A percentile compares a stretch with the other conserved stretches of the same genome.
These are phyloP conservation scores for Pichia gijzeniarum DNA, from an alignment of 805 yeast genomes.

Conservation along the genomic window DNA sequence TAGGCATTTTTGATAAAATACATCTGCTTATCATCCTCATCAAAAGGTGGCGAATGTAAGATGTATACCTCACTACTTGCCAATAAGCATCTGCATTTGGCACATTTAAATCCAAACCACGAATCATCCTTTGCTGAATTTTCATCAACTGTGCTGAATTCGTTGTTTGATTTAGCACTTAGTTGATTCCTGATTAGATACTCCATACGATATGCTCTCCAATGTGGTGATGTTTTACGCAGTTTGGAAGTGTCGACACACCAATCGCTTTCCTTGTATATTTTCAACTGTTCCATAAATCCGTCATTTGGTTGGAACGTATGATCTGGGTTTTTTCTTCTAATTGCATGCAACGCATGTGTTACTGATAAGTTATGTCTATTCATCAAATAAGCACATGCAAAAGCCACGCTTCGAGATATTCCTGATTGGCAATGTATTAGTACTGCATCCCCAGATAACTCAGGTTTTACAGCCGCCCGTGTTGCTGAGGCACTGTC, in stretches of 20 bases:
- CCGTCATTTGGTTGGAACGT: constrained; percentile 66
- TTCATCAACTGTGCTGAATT: constrained; percentile 4
- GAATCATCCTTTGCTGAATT: constrained; percentile 18
- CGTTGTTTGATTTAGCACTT: constrained; percentile 22
- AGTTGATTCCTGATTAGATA: constrained; percentile 5
- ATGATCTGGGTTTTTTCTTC: constrained; percentile 42
- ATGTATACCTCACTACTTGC: constrained; percentile 60
- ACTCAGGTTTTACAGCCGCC: constrained; percentile 27
- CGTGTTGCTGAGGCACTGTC: constrained; percentile 10
- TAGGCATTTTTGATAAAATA: constrained; percentile 60
- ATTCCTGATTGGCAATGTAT: constrained; percentile 50
- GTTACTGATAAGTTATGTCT: constrained; percentile 47
- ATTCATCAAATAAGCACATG: constrained; percentile 44
- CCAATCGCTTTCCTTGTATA: constrained; percentile 44
- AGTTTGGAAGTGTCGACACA: constrained; percentile 32
- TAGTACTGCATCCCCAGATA: constrained; percentile 26
- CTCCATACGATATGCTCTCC: constrained; percentile 18
- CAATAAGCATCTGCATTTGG: constrained; percentile 67
- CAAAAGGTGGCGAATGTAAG: constrained; percentile 56
- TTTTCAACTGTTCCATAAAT: constrained; percentile 63
- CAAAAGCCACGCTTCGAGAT: constrained; percentile 42
- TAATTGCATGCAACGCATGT: constrained; percentile 72
- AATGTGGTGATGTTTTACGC: constrained; percentile 13
- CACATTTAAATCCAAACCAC: constrained; percentile 52
- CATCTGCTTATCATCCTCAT: constrained; percentile 55